Percentiles rank a stretch among this genome's conserved stretches.
phyloP scores from a whole-genome alignment of 306 rosid species.

The Rosa rugosa region DNA sequence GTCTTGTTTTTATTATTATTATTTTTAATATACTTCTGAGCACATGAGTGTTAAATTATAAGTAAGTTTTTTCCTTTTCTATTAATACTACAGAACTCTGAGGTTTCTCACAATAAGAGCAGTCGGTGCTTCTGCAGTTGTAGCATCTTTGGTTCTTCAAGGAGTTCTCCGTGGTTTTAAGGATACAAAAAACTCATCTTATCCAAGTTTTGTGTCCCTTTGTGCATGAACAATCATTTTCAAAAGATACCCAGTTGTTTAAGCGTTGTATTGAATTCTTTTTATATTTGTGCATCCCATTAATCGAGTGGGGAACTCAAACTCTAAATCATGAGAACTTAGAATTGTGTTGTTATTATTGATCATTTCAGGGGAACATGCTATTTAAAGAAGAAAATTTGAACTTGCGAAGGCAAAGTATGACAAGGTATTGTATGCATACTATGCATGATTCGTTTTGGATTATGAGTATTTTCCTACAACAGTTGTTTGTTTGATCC shows the following conservation, averaged over 20 bases:
- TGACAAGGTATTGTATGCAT: constrained; percentile 65
- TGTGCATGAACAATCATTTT: background rate
- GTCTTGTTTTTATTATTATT: background rate
- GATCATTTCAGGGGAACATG: constrained; percentile 80
- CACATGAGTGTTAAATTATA: constrained; percentile 6
- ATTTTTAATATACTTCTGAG: background rate
- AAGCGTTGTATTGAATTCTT: background rate
- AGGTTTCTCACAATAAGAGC: constrained; percentile 78
- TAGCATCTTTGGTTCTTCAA: no score
- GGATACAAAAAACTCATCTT: background rate
- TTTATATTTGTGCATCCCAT: no score
- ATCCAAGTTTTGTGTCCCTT: background rate
- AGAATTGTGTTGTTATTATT: constrained; percentile 25
- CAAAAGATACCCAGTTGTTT: background rate
- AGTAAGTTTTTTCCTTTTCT: constrained; percentile 10
- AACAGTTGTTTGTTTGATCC: background rate
- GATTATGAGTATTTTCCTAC: background rate
- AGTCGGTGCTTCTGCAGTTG: no score
- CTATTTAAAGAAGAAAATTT: constrained; percentile 91
- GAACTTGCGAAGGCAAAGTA: constrained; percentile 97
- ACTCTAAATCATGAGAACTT: constrained; percentile 13
- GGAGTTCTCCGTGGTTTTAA: no score
- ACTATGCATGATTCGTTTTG: background rate
- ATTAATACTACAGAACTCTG: constrained; percentile 55
- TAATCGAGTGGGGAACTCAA: background rate